Conservation (phyloP, 2,329 filamentous ascomycete genomes). For the Calonectria leucothoes region DNA sequence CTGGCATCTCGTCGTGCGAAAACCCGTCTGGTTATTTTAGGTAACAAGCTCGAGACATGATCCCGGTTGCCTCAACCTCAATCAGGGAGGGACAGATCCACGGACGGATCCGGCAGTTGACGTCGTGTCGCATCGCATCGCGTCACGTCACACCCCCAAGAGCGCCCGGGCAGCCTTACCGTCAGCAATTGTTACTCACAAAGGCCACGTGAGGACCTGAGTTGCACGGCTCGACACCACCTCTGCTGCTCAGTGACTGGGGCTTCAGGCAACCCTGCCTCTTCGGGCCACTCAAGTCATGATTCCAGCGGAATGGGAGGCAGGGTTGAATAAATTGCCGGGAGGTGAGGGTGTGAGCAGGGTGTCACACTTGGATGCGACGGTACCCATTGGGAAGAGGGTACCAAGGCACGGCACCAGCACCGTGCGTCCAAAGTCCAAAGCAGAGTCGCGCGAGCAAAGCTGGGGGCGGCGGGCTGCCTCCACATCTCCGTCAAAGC, state of each 20-base stretch:
- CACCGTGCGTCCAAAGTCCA: constrained; percentile 6
- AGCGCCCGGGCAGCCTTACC: constrained; percentile 27
- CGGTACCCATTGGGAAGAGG: constrained; percentile 23
- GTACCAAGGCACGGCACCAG: constrained; percentile 15
- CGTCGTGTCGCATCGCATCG: constrained; percentile 10
- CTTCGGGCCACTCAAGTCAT: constrained; percentile 24
- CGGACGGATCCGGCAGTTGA: constrained; percentile 16
- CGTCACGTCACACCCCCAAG: constrained; percentile 12
- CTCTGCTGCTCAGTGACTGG: constrained; percentile 6
- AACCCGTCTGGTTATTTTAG: constrained; percentile 21
- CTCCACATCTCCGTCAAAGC: constrained; percentile 29
- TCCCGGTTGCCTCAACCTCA: constrained; percentile 19
- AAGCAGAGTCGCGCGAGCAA: constrained; percentile 23
- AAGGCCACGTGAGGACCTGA: constrained; percentile 35
- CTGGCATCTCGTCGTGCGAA: neutral
- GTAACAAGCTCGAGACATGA: constrained; percentile 9
- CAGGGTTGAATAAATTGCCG: constrained; percentile 30
- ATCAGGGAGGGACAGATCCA: constrained; percentile 11
- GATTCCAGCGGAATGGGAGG: constrained; percentile 18
- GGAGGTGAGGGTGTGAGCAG: constrained; percentile 28
- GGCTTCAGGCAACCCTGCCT: constrained; percentile 32
- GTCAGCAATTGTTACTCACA: constrained; percentile 36
- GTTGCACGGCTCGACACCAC: constrained; percentile 25
- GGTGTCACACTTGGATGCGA: constrained; percentile 24
- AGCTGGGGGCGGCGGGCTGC: constrained; percentile 33